Conservation (phyloP, 2,329 filamentous ascomycete genomes). For the Aspergillus neotritici region DNA sequence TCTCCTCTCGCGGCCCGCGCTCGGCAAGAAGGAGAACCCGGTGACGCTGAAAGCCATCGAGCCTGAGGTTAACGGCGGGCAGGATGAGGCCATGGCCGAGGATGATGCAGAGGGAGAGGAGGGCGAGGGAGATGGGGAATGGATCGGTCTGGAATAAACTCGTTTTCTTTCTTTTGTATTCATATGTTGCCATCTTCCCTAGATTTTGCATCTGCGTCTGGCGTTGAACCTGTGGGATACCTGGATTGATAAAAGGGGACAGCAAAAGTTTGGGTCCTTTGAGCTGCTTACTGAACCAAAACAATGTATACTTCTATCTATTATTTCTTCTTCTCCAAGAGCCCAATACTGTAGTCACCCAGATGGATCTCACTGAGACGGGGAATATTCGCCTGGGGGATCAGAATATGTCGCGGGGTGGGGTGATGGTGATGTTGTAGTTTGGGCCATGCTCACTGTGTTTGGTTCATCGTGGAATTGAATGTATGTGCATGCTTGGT, state of each 20-base stretch:
- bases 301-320: too few species aligned
- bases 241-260: conserved; percentile 19
- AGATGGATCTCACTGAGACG: too few species aligned
- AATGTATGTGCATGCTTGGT: too few species aligned
- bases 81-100: conserved; percentile 25
- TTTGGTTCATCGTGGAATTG: too few species aligned
- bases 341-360: too few species aligned
- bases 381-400: too few species aligned
- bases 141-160: conserved; percentile 50
- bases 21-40: conserved; percentile 23
- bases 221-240: conserved; percentile 25
- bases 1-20: conserved; percentile 53
- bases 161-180: conserved; percentile 14
- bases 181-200: conserved; percentile 8
- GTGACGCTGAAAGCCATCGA: conserved; percentile 28
- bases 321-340: too few species aligned
- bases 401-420: too few species aligned
- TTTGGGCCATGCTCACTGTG: too few species aligned
- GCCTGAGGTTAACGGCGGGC: conserved; percentile 11
- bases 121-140: conserved; percentile 45
- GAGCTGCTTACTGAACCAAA: too few species aligned
- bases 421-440: too few species aligned
- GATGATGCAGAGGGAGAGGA: conserved; percentile 20
- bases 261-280: conserved; percentile 13
- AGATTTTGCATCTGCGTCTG: conserved; percentile 27